Evolutionary conservation across 805 yeast genomes (phyloP), one percentile per base, ranked within the genome.

Genomic region (Clavispora phyllophila): DNA sequence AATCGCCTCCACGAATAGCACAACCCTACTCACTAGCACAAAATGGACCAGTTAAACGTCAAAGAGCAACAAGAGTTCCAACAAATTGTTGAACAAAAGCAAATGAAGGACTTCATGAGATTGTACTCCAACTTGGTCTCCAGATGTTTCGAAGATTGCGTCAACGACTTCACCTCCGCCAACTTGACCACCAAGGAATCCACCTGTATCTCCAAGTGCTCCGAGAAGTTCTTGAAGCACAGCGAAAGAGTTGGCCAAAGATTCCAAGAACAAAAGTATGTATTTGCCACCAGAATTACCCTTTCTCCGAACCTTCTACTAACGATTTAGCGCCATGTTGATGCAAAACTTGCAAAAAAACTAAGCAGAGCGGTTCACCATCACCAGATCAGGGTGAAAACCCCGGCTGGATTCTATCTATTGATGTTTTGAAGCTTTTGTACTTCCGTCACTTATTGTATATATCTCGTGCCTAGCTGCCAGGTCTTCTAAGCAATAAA

Each of bases 101-200:
- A 91, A 72, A 90, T 93, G 96, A 87, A 86, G 69, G 99, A 91
- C 67, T 93, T 91, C 83, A 91, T 93, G 98, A 84, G 93, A 65
- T 80, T 80, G 45, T 93, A 93, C 79, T 89, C 98, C 51, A 84
- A 85, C 63, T 78, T 93, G 57, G 98, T 93, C 41, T 95, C 91
- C 68, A 85, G 96, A 75, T 93, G 99, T 75, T 93, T 93, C 75
- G 80, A 81, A 47, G 98, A 93, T 72, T 93, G 99, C 73, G 96
- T 93, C 63, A 91, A 90, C 66, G 99, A 93, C 67, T 91, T 93
- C 81, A 93, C 99, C 45, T 88, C 98, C 34, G 82, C 84, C 62
- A 80, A 81, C 61, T 78, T 93, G 62, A 82, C 96, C 49, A 66
- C 81, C 58, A 87, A 85, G 73, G 99, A 93, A 68, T 81, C 81